A percentile compares a stretch with the other conserved stretches of the same genome.
phyloP scores from a whole-genome alignment of 768 basidiomycete species.

The Sarcodon aspratus region DNA sequence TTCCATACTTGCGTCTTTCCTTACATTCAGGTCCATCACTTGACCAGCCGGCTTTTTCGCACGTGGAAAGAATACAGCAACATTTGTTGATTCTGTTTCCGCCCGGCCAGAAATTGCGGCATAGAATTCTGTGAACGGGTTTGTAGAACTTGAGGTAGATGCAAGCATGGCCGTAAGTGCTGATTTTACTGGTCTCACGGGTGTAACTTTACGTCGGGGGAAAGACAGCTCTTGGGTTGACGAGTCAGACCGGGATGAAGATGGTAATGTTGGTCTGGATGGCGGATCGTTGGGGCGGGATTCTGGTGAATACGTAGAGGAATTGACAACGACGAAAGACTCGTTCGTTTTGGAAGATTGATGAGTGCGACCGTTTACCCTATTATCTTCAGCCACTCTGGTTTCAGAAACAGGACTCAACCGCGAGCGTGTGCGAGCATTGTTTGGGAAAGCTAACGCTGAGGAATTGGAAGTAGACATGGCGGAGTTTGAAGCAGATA shows the following conservation, averaged over 20 bases:
- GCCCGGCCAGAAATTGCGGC: constrained; percentile 75
- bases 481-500: constrained; percentile 38
- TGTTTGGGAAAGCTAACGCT: constrained; percentile 30
- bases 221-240: constrained; percentile 25
- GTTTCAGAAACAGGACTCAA: constrained; percentile 33
- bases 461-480: constrained; percentile 48
- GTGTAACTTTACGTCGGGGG: constrained; percentile 35
- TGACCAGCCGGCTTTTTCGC: constrained; percentile 49
- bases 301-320: background rate
- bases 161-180: constrained; percentile 69
- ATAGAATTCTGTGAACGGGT: constrained; percentile 85
- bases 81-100: constrained; percentile 41
- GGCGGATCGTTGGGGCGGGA: background rate
- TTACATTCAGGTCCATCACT: constrained; percentile 61
- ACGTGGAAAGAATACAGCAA: constrained; percentile 81
- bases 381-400: constrained; percentile 14
- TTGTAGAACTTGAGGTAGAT: constrained; percentile 48
- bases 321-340: background rate
- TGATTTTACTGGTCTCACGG: constrained; percentile 38
- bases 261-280: background rate
- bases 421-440: constrained; percentile 10
- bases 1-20: constrained; percentile 85
- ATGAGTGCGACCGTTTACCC: background rate
- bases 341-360: constrained; percentile 2
- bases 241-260: constrained; percentile 2